Evolutionary conservation across 352 stramenopile species (phyloP), one percentile per base, ranked within the genome.

Genomic region (Peronospora belbahrii): DNA sequence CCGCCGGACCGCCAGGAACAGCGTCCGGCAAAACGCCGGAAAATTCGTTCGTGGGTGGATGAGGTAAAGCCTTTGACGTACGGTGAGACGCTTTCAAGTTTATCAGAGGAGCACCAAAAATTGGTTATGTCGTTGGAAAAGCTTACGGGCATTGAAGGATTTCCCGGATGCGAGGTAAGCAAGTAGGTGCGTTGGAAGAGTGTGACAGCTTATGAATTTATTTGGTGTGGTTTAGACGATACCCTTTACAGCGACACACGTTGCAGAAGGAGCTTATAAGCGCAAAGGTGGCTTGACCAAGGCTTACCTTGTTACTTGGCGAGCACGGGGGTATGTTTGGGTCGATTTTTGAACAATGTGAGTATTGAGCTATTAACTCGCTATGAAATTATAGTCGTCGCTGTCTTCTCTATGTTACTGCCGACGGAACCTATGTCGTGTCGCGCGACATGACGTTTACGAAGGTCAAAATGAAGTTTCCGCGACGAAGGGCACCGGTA

Each of bases 401-500:
- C 14, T 94, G 82, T 54, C 55, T 94, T 52, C 56, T 94, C 15
- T 88, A 82, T 48, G 65, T 85, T 14, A 67, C 72, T 23, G 68
- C 76, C 4, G 71, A 72, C 11, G 79, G 65, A 13, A 85, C 77
- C 14, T 91, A 87, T 36, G 67, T 94, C 9, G 73, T 94, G 4
- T 94, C 79, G 30, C 77, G 82, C 1, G 63, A 87, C 51, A 80
- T 86, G 69, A 78, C 79, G 0, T 88, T 94, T 39, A 88, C 82
- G 7, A 90, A 91, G 57, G 70, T 91, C n/a, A 65, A 86, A 15
- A 88, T 94, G 74, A 89, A 89, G 48, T 89, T 94, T 34, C 79
- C 82, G n/a, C 77, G 79, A 32, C 74, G 78, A 52, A 73, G 79
- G 43, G 65, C 71, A 7, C 48, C 70, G 58, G 79, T 93, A 63